These are phyloP conservation scores for Haplosporangium sp. DNA, from an alignment of 371 early-diverging fungal species.

Conservation along the genomic window DNA sequence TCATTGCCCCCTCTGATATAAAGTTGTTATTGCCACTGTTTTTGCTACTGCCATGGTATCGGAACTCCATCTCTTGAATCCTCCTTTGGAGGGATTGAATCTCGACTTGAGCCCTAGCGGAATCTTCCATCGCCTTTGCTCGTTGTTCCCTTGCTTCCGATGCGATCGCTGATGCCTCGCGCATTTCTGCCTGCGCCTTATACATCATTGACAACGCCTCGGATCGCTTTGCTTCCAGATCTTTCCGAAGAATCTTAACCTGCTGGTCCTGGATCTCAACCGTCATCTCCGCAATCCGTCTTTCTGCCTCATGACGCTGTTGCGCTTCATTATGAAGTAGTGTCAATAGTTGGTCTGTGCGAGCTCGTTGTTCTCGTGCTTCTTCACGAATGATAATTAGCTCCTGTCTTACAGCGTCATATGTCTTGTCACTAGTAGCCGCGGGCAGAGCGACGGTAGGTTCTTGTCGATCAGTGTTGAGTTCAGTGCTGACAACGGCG, in stretches of 20 bases:
- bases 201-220: slow-evolving; percentile 32
- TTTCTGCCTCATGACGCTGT: slow-evolving; percentile 19
- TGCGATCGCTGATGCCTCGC: slow-evolving; percentile 1
- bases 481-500: background rate
- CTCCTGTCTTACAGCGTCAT: slow-evolving; percentile 6
- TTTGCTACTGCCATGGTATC: background rate
- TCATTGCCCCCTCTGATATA: background rate
- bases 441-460: background rate
- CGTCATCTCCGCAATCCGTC: slow-evolving; percentile 6
- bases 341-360: slow-evolving; percentile 12
- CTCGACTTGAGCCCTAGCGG: background rate
- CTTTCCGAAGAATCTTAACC: slow-evolving; percentile 7
- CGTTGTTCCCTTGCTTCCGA: slow-evolving; percentile 20
- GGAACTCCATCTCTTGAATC: background rate
- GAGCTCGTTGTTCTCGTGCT: slow-evolving; percentile 11
- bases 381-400: slow-evolving; percentile 12
- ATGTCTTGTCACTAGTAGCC: background rate
- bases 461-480: background rate
- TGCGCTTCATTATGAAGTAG: slow-evolving; percentile 22
- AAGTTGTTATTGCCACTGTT: too few relatives aligned
- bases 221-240: slow-evolving; percentile 18
- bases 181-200: slow-evolving; percentile 22
- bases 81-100: background rate
- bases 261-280: slow-evolving; percentile 6
- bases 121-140: slow-evolving; percentile 15